Evolutionary conservation across 306 rosid genomes (phyloP), one percentile per base, ranked within the genome.

Genomic region (Abrus pulchellus): DNA sequence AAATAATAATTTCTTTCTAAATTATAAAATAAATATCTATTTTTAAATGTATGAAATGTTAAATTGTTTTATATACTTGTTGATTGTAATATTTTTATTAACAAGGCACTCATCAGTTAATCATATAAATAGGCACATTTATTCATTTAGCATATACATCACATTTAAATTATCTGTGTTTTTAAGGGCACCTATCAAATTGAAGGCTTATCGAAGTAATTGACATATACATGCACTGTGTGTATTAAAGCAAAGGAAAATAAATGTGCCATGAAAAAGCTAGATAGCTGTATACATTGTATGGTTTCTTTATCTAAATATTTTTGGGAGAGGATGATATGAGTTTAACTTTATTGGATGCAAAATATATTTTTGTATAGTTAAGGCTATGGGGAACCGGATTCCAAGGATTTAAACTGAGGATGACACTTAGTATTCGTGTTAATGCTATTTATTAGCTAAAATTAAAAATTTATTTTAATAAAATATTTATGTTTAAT

Each of bases 341-440:
- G 68, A 29, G n/a, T 64, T 54, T 57, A 49, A 59, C 41, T 40
- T 76, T 44, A 76, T 80, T 72, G 36, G 64, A 72, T 53, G 64
- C 1, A 50, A 20, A 6, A 38, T 3, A 28, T 56, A 30, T 12
- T 49, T 70, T 70, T 52, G 45, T 8, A 27, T 57, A 43, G 28
- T 27, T 60, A 47, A 59, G 62, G 63, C n/a, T 50, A 56, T 45
- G 80, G 80, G 68, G 83, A 78, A 74, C 60, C 76, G 27, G 49
- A 57, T 38, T 53, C 34, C 27, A 28, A 27, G 27, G 34, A 74
- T 57, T 30, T 14, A 47, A 66, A 81, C 20, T 20, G 20, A 20
- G 20, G 20, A 20, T 20, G 20, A 20, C 20, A 20, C 20, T 20
- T 20, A 20, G 20, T 20, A 20, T 20, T 20, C 20, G 20, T 20